Evolutionary conservation across 306 rosid genomes (phyloP), one percentile per base, ranked within the genome.

Genomic region (Leucaena leucocephala): DNA sequence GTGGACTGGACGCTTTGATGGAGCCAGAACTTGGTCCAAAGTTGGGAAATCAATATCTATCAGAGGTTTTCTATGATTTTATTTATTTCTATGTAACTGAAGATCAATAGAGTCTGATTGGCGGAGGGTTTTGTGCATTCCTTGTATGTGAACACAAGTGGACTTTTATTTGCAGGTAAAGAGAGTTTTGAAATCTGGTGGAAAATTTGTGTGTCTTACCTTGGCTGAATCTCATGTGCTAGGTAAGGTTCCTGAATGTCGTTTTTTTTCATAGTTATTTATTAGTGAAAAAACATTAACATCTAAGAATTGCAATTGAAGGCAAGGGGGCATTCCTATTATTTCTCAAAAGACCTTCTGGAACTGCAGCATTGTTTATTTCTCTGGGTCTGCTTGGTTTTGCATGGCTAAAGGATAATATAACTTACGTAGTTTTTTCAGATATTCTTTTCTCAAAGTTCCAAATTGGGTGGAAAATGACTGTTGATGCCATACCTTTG

Each of bases 1-100:
- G 98, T 74, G 98, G 97, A 64, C 81, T 95, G 88, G 98, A 95
- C 82, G 98, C 98, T 78, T 82, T 95, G 52, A 95, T 92, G 98
- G 98, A 95, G 83, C 98, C 98, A 6, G 89, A 92, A 75, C 87
- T 79, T 72, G 98, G 98, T n/a, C 79, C 96, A 15, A 88, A 85
- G 78, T 68, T 95, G 63, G 98, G 98, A 67, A 87, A 76, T 62
- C 90, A 85, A 80, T 95, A 91, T 85, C 85, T 95, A 34, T 84
- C 91, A 0, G 96, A 95, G 98, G 98, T 92, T 50, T 50, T 17
- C 21, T 35, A 36, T 16, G 62, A 17, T 59, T 62, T 83, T 42
- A 3, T 34, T 36, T 63, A 10, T 34, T 74, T 75, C 71, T 13
- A 2, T 59, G 33, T 12, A 21, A 13, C 57, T 45, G 21, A 14